Conservation (phyloP, 176 grass and related monocot genomes). For the Alloteropsis semialata region DNA sequence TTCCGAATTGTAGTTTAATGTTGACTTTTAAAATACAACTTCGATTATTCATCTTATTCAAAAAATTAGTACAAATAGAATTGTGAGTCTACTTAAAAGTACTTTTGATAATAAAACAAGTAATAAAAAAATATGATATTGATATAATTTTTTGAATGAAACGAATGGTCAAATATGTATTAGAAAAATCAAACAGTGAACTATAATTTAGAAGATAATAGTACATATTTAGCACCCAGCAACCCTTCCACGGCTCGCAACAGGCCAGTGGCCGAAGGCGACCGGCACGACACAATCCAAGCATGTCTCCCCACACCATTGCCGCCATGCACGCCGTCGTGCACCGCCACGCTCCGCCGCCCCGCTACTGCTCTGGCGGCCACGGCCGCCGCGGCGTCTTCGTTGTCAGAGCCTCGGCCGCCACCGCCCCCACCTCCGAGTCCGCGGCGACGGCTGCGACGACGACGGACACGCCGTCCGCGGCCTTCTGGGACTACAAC, state of each 20-base stretch:
- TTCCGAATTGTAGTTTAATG: no score
- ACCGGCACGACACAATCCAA: not conserved
- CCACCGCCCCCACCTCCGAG: not conserved
- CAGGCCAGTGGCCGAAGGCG: not conserved
- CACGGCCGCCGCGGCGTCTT: not conserved
- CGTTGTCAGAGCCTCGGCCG: slow-evolving; percentile 3
- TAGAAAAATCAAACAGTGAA: no score
- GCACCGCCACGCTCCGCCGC: not conserved
- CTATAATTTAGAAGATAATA: no score
- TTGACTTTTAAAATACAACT: no score
- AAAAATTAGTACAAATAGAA: no score
- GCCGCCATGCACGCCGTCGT: slow-evolving; percentile 14
- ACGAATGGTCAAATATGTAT: no score
- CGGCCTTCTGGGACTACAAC: slow-evolving; percentile 97
- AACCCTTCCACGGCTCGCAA: not conserved
- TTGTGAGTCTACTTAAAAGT: no score
- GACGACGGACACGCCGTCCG: slow-evolving; percentile 44
- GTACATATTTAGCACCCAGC: not conserved
- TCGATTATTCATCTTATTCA: no score
- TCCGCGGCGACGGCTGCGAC: not conserved
- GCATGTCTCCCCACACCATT: slow-evolving; percentile 2
- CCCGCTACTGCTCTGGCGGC: not conserved
- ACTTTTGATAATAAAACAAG: no score
- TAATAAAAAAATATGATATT: no score
- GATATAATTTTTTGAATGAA: no score